These are phyloP conservation scores for Aspergillus cristatus DNA, from an alignment of 495 filamentous ascomycete species.

Conservation along the genomic window DNA sequence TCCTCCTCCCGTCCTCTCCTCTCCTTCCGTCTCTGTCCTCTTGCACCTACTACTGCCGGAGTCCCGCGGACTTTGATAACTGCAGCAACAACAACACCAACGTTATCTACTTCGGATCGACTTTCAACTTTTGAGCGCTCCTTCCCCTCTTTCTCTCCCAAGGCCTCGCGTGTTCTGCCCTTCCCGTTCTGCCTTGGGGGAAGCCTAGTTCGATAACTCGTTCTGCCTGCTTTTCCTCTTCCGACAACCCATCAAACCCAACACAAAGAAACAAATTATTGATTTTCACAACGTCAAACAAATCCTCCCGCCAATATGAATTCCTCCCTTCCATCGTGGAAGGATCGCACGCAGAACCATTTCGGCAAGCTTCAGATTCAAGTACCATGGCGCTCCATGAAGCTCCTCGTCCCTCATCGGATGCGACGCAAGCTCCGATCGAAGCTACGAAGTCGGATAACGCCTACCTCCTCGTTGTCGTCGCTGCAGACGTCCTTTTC, in stretches of 20 bases:
- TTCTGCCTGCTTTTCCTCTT: too few species aligned
- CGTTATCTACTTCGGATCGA: too few species aligned
- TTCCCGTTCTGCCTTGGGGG: too few species aligned
- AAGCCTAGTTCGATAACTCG: too few species aligned
- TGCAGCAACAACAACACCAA: too few species aligned
- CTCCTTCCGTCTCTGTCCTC: slow-evolving; percentile 9
- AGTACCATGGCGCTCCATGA: slow-evolving; percentile 42
- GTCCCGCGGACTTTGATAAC: too few species aligned
- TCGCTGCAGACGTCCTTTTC: slow-evolving; percentile 75
- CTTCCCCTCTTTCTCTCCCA: slow-evolving; percentile 9
- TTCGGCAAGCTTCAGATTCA: slow-evolving; percentile 41
- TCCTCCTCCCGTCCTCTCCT: slow-evolving; percentile 5
- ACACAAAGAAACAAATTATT: too few species aligned
- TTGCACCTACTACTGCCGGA: slow-evolving; percentile 1
- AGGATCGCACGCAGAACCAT: slow-evolving; percentile 40
- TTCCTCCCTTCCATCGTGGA: slow-evolving; percentile 37
- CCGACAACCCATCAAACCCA: too few species aligned
- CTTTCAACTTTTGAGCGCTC: too few species aligned
- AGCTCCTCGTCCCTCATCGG: slow-evolving; percentile 54
- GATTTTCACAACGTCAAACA: too few species aligned
- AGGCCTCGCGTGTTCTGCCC: too few species aligned
- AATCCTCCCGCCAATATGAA: too few species aligned
- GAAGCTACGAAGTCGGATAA: slow-evolving; percentile 60
- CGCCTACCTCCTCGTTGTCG: slow-evolving; percentile 62
- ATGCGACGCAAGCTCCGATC: slow-evolving; percentile 65